phyloP scores from a whole-genome alignment of 225 moss, liverwort and hornwort species.

The Polytrichum formosum region DNA sequence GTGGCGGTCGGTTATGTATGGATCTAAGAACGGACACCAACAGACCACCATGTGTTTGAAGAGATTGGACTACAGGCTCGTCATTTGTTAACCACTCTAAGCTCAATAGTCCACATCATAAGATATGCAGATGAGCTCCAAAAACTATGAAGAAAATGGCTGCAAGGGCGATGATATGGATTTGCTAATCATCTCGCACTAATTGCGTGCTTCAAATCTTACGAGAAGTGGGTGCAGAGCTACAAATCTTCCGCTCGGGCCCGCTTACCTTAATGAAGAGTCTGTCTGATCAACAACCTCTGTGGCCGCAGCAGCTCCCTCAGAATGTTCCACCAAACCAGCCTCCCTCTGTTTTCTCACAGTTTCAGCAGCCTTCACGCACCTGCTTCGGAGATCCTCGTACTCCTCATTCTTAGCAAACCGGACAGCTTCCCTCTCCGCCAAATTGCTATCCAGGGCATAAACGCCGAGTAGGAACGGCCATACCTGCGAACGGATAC shows the following conservation, averaged over 20 bases:
- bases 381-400: constrained; percentile 36
- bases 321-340: neutral
- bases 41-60: no score
- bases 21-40: no score
- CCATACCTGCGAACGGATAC: constrained; percentile 86
- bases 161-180: no score
- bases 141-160: no score
- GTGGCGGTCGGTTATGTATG: no score
- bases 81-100: no score
- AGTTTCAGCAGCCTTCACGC: constrained; percentile 38
- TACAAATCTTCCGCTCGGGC: neutral
- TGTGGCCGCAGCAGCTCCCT: neutral
- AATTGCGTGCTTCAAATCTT: no score
- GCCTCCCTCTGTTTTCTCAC: constrained; percentile 21
- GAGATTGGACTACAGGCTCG: no score
- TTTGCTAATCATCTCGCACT: no score
- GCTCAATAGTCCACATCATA: no score
- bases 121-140: no score
- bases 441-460: constrained; percentile 63
- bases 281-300: neutral
- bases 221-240: no score
- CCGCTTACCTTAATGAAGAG: neutral
- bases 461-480: constrained; percentile 92
- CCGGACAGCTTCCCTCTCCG: constrained; percentile 62
- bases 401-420: constrained; percentile 51